Evolutionary conservation across 1,284 basidiomycete genomes (phyloP).

Genomic region (Volvariella surrecta): DNA sequence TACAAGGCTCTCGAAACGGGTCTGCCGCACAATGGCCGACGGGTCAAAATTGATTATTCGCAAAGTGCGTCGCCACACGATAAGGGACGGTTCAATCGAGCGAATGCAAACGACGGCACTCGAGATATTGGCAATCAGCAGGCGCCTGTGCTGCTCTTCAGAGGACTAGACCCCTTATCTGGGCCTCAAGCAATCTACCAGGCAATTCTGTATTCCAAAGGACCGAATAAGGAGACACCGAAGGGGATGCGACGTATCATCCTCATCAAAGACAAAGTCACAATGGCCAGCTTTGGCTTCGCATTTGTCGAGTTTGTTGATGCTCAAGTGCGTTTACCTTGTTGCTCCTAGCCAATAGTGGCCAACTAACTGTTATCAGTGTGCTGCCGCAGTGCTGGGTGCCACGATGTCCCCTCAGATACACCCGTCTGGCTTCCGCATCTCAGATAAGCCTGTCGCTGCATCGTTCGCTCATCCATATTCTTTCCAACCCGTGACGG

Average conservation of each 20-base stretch:
- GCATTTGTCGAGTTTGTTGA: conserved; percentile 89
- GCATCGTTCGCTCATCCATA: conserved; percentile 83
- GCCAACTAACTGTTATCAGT: conserved; percentile 27
- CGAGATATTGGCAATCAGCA: conserved; percentile 85
- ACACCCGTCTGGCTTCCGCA: conserved; percentile 84
- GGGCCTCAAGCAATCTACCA: conserved; percentile 78
- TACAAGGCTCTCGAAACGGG: conserved; percentile 63
- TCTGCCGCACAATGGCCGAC: conserved; percentile 56
- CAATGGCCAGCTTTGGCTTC: conserved; percentile 82
- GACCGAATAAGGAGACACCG: conserved; percentile 60
- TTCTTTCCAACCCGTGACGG: conserved; percentile 73
- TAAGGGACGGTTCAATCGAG: conserved; percentile 46
- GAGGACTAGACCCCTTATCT: conserved; percentile 82
- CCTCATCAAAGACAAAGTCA: conserved; percentile 79
- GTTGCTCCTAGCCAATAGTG: neutral
- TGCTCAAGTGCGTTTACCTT: conserved; percentile 46
- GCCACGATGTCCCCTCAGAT: conserved; percentile 74
- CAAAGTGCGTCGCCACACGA: conserved; percentile 68
- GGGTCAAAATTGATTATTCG: conserved; percentile 89
- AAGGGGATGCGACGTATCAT: conserved; percentile 81
- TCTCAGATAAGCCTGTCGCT: conserved; percentile 78
- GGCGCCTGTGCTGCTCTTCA: conserved; percentile 75
- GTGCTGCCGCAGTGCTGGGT: conserved; percentile 66
- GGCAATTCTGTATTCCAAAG: conserved; percentile 64
- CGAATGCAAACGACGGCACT: conserved; percentile 81